Evolutionary conservation across 2,329 filamentous ascomycete species (phyloP), one percentile per base, ranked within the genome.

Genomic region (Paraphaeosphaeria sporulosa): DNA sequence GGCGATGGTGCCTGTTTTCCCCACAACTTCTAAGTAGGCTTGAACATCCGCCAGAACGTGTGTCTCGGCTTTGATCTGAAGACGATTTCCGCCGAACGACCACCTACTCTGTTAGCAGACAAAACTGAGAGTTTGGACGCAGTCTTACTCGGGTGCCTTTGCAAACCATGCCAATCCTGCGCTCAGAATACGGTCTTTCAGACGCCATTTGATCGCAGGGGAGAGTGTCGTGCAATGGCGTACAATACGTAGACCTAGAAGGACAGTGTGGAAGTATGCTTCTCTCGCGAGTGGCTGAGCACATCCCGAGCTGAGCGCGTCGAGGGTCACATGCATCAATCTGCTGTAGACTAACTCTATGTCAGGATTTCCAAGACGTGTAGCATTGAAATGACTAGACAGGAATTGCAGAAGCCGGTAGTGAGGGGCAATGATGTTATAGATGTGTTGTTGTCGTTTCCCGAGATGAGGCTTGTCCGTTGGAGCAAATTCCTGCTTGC

Each of bases 21-120:
- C 82, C 12, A 93, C 85, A 2, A 81, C 83, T 63, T 88, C 87
- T 62, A 99, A 79, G 15, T 89, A 86, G 12, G 80, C 76, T 51
- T 89, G 82, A 38, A 97, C 89, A 73, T 97, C 93, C 7, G 85
- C 85, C 42, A 98, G 85, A 19, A 97, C 82, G 66, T 90, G 90
- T 36, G 93, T 87, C 78, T 99, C 95, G 0, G 96, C 94, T 81
- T 96, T 98, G 54, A 98, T 83, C 75, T 99, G 95, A 17, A 99
- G 81, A 51, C 92, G 87, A 74, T 97, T 99, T 70, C 94, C 95
- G 58, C 95, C 95, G 78, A 95, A 98, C 0, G 95, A 96, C 94
- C 95, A 99, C 66, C 83, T 84, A 63, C n/a, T 15, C 23, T 48
- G 57, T 73, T 64, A 72, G 64, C n/a, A 49, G 52, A 30, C 48